These are phyloP conservation scores for Tylopilus intermedius DNA, from an alignment of 768 basidiomycete genomes.

Conservation along the genomic window DNA sequence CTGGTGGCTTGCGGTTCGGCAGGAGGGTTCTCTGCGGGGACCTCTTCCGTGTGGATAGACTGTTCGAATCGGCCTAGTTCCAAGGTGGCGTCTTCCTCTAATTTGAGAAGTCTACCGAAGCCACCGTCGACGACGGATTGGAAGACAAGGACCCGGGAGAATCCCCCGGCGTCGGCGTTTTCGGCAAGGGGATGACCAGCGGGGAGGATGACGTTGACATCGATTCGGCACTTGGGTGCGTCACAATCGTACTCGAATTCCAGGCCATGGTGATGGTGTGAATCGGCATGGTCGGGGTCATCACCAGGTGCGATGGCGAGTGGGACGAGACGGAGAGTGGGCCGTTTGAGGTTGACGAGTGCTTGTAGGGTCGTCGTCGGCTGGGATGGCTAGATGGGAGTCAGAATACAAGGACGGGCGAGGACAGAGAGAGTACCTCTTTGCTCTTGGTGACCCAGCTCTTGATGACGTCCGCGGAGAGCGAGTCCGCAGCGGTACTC, in stretches of 20 bases:
- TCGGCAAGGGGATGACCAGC: slow-evolving; percentile 55
- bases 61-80: slow-evolving; percentile 76
- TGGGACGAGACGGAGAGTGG: slow-evolving; percentile 74
- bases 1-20: slow-evolving; percentile 9
- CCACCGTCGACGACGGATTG: slow-evolving; percentile 68
- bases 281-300: slow-evolving; percentile 40
- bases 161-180: slow-evolving; percentile 32
- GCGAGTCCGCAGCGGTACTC: slow-evolving; percentile 56
- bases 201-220: slow-evolving; percentile 69
- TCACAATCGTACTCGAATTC: slow-evolving; percentile 94
- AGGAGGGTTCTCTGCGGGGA: slow-evolving; percentile 10
- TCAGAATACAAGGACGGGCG: neutral
- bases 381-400: slow-evolving; percentile 52
- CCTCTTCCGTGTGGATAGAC: slow-evolving; percentile 2
- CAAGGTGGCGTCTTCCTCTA: slow-evolving; percentile 74
- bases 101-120: slow-evolving; percentile 66
- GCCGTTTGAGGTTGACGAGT: slow-evolving; percentile 89
- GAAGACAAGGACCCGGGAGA: slow-evolving; percentile 34
- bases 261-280: slow-evolving; percentile 66
- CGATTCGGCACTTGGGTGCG: slow-evolving; percentile 77
- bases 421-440: slow-evolving; percentile 45
- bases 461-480: slow-evolving; percentile 78
- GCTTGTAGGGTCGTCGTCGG: slow-evolving; percentile 93
- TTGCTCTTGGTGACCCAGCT: slow-evolving; percentile 85
- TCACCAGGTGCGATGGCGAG: slow-evolving; percentile 44